Evolutionary conservation across 768 basidiomycete species (phyloP), one percentile per base, ranked within the genome.

Genomic region (Naganishia kalamii): DNA sequence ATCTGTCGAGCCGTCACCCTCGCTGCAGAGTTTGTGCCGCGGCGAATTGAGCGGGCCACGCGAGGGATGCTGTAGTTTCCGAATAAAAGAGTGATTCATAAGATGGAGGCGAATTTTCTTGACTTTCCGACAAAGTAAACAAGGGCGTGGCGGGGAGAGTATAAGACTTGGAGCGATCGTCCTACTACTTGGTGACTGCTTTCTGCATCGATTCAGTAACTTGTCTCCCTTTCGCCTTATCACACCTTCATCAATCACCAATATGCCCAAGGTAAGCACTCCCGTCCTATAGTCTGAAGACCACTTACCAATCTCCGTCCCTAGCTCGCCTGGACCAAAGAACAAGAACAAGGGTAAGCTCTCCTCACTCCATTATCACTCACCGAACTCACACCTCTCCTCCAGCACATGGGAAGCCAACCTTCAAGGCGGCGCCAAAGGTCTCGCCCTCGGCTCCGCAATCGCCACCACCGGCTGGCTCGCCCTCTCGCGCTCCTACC

Each of bases 341-440:
- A 57, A 57, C 54, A 57, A 57, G 33, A 40, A 40, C 35, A 57
- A 57, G 54, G 54, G 54, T 57, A 5, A 29, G 54, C 8, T 6
- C 40, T 23, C 10, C 32, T 23, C 1, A 15, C 23, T n/a, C 4
- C 54, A 6, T 4, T 2, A 21, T 41, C 33, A 21, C 7, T 19
- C 17, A 64, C 63, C 43, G 50, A 64, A 25, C 40, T 25, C 40
- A 17, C 17, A 27, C 25, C 43, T 37, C 44, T 21, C 41, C 23
- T 27, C 12, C 66, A 68, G 66, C n/a, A 29, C 51, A 23, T 68
- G 62, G 62, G 4, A 71, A 12, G 75, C 74, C 27, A 72, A 70
- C 60, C 60, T 71, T 48, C 35, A 51, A 23, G 77, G 77, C 23
- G 75, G 70, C 40, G 21, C 72, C 48, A 60, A 68, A 44, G 77